Conservation (phyloP, 2,329 filamentous ascomycete species). For the Trichoderma atroviride region DNA sequence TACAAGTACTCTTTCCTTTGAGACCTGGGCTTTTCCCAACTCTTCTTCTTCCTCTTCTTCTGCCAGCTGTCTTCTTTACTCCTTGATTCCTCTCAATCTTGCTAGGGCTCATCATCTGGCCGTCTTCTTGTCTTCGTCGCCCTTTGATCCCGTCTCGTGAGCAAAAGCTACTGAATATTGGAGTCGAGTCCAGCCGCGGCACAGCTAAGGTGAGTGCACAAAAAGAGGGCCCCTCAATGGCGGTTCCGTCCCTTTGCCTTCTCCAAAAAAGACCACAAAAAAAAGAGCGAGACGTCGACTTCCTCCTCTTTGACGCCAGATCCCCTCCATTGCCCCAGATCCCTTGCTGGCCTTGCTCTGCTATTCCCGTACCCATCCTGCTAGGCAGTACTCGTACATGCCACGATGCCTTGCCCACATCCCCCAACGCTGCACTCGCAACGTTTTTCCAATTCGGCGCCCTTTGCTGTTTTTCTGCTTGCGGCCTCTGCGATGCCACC, state of each 20-base stretch:
- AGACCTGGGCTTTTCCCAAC: neutral
- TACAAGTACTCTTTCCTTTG: slow-evolving; percentile 2
- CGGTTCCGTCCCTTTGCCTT: slow-evolving; percentile 8
- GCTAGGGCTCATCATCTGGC: neutral
- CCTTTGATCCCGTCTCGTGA: neutral
- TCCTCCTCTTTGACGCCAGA: slow-evolving; percentile 11
- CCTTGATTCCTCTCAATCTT: neutral
- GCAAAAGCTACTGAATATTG: neutral
- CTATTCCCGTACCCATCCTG: slow-evolving; percentile 16
- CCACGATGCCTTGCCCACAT: neutral
- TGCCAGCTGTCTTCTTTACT: neutral
- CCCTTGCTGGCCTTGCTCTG: slow-evolving; percentile 10
- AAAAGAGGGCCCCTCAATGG: slow-evolving; percentile 23
- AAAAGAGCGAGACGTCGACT: slow-evolving; percentile 4
- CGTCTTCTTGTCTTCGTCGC: neutral
- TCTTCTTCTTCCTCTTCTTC: neutral
- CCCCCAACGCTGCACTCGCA: neutral
- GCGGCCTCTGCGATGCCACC: slow-evolving; percentile 31
- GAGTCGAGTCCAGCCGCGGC: slow-evolving; percentile 3
- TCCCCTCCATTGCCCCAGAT: slow-evolving; percentile 23
- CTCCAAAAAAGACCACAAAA: slow-evolving; percentile 23
- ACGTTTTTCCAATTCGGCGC: slow-evolving; percentile 2
- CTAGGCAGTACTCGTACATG: slow-evolving; percentile 11
- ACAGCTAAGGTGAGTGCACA: slow-evolving; percentile 17
- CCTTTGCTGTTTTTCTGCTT: slow-evolving; percentile 29